phyloP scores from a whole-genome alignment of 1,284 basidiomycete species.

The Waitea zeae region DNA sequence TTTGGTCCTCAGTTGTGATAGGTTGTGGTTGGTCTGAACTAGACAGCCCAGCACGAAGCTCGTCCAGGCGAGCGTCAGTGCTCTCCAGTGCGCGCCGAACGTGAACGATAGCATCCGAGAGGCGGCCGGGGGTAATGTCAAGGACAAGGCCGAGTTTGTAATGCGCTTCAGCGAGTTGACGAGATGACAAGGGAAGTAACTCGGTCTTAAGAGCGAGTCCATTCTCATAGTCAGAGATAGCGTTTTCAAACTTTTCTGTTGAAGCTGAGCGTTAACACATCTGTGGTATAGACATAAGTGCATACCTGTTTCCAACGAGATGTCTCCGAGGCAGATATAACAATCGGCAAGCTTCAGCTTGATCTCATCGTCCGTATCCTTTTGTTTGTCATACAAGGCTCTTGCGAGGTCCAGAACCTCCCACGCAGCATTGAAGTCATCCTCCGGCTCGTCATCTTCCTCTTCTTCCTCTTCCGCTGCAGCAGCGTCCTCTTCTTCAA shows the following conservation, averaged over 20 bases:
- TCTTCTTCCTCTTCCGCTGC: conserved; percentile 32
- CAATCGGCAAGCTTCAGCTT: conserved; percentile 72
- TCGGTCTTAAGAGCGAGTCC: conserved; percentile 54
- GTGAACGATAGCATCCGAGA: conserved; percentile 65
- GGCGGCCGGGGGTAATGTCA: conserved; percentile 66
- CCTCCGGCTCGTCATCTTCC: conserved; percentile 63
- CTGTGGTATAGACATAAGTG: conserved; percentile 9
- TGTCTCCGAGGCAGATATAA: conserved; percentile 72
- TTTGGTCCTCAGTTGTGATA: conserved; percentile 15
- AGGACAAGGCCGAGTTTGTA: conserved; percentile 83
- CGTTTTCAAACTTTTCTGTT: conserved; percentile 85
- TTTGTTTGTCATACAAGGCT: conserved; percentile 60
- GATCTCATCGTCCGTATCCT: conserved; percentile 34
- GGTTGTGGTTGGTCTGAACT: conserved; percentile 16
- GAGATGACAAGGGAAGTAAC: conserved; percentile 62
- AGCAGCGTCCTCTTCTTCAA: conserved; percentile 21
- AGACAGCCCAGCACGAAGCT: conserved; percentile 38
- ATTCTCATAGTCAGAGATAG: conserved; percentile 65
- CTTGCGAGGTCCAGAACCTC: conserved; percentile 81
- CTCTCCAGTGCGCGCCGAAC: conserved; percentile 65
- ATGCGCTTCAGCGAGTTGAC: conserved; percentile 78
- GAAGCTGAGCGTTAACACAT: neutral
- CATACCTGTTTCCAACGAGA: conserved; percentile 76
- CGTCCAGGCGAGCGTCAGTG: conserved; percentile 48
- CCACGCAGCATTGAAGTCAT: conserved; percentile 92